Base-by-base conservation (phyloP, 2,329 filamentous ascomycete species). In the Aspergillus sp. region DNA sequence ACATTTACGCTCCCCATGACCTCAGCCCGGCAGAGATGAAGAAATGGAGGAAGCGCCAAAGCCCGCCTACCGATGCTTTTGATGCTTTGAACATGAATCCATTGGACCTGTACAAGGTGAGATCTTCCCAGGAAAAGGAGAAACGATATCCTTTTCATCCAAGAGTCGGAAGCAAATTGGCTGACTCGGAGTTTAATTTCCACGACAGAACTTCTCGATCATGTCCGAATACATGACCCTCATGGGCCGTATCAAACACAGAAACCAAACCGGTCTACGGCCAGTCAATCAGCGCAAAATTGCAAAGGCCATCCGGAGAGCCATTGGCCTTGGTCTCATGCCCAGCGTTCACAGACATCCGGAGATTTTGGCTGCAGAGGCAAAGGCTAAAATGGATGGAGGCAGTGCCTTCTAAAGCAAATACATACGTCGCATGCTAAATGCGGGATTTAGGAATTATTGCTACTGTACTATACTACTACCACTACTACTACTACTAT, bases 201-300 rank as follows among this genome's bases (percentile, higher is more conserved):
- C 6, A 27, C 13, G 39, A 39, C 58, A 95, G 90, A 98, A 98
- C 70, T 95, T 95, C 66, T 82, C 87, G 32, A 81, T 98, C 48
- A 86, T 97, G 69, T 86, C 86, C 29, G 90, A 96, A 65, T 96
- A 86, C 66, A 86, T 93, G 60, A 89, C 87, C 1, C 70, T 83
- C 8, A 87, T 88, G 71, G 93, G 91, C 40, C 82, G 90, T 47
- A 96, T 98, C 65, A 86, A 82, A 70, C 82, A 86, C 64, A 76
- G 79, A n/a, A 76, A 67, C 5, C 74, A 83, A 26, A 97, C 90
- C 0, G 89, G 88, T 10, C 74, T 98, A 48, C 79, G 88, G 45
- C 86, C 87, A 3, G 85, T 88, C 53, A 97, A 97, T 74, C 93
- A 98, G 74, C 79, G 93, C 54, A 90, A 86, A 71, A 82, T 98